Percentiles rank a stretch among this genome's conserved stretches.
These are phyloP conservation scores for Aspergillus homomorphus DNA, from an alignment of 495 filamentous ascomycete species.

Conservation along the genomic window DNA sequence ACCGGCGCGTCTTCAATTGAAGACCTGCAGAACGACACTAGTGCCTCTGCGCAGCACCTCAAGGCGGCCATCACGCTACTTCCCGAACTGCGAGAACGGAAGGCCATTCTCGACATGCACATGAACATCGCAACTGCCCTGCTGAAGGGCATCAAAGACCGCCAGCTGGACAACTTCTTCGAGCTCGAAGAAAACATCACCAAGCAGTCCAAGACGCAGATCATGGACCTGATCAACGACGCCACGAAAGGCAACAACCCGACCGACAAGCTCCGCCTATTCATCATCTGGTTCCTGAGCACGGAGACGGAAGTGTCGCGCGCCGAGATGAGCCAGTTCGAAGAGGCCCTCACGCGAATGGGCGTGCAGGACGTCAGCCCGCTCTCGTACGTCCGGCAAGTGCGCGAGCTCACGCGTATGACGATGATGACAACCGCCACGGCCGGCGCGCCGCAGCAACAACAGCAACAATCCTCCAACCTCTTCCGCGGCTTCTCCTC, in stretches of 20 bases:
- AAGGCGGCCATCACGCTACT: slow-evolving; percentile 92
- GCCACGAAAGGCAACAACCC: slow-evolving; percentile 77
- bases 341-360: slow-evolving; percentile 73
- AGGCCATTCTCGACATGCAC: slow-evolving; percentile 92
- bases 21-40: slow-evolving; percentile 85
- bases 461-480: slow-evolving; percentile 62
- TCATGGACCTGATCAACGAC: slow-evolving; percentile 84
- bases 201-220: slow-evolving; percentile 87
- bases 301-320: slow-evolving; percentile 85
- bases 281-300: slow-evolving; percentile 97
- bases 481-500: slow-evolving; percentile 87
- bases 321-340: slow-evolving; percentile 80
- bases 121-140: slow-evolving; percentile 96
- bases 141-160: slow-evolving; percentile 85
- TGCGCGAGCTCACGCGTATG: slow-evolving; percentile 95
- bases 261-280: slow-evolving; percentile 84
- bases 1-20: slow-evolving; percentile 92
- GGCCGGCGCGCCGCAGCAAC: slow-evolving; percentile 38
- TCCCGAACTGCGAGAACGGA: slow-evolving; percentile 88
- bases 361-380: slow-evolving; percentile 69
- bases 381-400: slow-evolving; percentile 83
- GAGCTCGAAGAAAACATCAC: slow-evolving; percentile 92
- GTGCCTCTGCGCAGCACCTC: slow-evolving; percentile 85
- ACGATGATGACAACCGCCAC: slow-evolving; percentile 94
- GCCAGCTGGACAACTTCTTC: slow-evolving; percentile 94